Percentiles rank a stretch among this genome's conserved stretches.
Conservation (phyloP, 2,329 filamentous ascomycete genomes). For the Neurospora sp. region DNA sequence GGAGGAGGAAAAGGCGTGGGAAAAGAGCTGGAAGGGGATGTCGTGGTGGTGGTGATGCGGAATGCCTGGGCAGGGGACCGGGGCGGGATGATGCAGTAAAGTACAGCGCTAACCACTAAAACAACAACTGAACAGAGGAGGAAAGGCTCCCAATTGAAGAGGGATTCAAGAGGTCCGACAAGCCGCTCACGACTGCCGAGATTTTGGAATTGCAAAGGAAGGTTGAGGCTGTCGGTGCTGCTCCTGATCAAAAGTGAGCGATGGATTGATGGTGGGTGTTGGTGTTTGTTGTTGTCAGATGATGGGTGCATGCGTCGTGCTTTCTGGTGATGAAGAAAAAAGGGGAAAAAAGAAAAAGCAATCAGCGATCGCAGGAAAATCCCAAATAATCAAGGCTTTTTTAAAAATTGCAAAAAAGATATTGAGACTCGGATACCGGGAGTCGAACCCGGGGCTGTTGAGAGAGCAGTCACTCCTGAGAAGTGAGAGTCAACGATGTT, state of each 20-base stretch:
- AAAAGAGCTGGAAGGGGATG: not conserved
- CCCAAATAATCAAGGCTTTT: fast-evolving
- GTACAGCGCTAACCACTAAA: not conserved
- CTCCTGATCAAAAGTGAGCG: not conserved
- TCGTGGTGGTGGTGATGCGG: not conserved
- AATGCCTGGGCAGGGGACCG: no score
- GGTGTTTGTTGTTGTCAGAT: no score
- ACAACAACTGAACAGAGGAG: constrained; percentile 5
- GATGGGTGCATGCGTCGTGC: no score
- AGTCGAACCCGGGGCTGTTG: not conserved
- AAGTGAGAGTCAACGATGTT: no score
- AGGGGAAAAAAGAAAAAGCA: not conserved
- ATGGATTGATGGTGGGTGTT: not conserved
- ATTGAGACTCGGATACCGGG: not conserved
- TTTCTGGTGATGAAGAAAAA: no score
- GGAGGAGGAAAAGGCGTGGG: not conserved
- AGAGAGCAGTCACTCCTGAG: no score
- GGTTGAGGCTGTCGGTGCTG: constrained; percentile 1
- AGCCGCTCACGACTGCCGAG: constrained; percentile 1
- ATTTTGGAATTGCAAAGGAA: constrained; percentile 6
- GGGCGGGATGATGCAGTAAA: not conserved
- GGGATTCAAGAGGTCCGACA: constrained; percentile 10
- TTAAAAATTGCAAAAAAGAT: not conserved
- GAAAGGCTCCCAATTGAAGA: constrained; percentile 13
- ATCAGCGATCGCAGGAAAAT: not conserved